phyloP scores from a whole-genome alignment of 2,329 filamentous ascomycete species.

The Nothomitra cinnamomea region DNA sequence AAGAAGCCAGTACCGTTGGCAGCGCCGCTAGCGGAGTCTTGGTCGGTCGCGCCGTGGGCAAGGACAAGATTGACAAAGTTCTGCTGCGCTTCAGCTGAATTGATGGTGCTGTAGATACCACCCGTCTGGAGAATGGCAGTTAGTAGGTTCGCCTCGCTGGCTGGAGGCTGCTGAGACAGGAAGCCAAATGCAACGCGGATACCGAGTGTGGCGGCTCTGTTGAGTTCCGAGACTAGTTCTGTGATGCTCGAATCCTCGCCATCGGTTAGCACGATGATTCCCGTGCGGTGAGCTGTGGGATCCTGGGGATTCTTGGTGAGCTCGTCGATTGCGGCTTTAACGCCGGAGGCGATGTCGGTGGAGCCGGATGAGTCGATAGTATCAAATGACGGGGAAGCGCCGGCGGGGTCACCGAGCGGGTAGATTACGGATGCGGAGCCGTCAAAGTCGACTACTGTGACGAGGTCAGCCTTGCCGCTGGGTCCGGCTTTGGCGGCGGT shows the following conservation, averaged over 20 bases:
- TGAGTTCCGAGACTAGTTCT: not conserved
- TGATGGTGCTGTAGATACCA: not conserved
- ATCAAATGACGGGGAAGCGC: constrained; percentile 7
- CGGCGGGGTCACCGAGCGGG: constrained; percentile 9
- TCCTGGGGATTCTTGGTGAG: constrained; percentile 4
- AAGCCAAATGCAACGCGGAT: not conserved
- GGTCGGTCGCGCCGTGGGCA: not conserved
- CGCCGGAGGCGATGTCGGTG: constrained; percentile 9
- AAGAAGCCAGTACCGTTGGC: not conserved
- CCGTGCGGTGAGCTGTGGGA: not conserved
- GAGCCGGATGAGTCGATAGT: constrained; percentile 7
- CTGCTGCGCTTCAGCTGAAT: not conserved
- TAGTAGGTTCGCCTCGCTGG: not conserved
- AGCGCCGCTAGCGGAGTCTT: not conserved
- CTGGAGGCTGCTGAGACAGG: not conserved
- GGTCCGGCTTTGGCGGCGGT: constrained; percentile 7
- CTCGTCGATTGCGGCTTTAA: constrained; percentile 8
- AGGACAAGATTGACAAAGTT: not conserved
- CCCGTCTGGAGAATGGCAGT: not conserved
- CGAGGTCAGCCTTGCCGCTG: constrained; percentile 9
- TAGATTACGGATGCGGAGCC: constrained; percentile 7
- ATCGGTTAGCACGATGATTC: not conserved
- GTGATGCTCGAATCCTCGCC: not conserved
- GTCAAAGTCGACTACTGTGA: constrained; percentile 10
- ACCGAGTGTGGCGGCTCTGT: not conserved